A percentile compares a stretch with the other conserved stretches of the same genome.
phyloP scores from a whole-genome alignment of 768 basidiomycete genomes.

The Russula compacta region DNA sequence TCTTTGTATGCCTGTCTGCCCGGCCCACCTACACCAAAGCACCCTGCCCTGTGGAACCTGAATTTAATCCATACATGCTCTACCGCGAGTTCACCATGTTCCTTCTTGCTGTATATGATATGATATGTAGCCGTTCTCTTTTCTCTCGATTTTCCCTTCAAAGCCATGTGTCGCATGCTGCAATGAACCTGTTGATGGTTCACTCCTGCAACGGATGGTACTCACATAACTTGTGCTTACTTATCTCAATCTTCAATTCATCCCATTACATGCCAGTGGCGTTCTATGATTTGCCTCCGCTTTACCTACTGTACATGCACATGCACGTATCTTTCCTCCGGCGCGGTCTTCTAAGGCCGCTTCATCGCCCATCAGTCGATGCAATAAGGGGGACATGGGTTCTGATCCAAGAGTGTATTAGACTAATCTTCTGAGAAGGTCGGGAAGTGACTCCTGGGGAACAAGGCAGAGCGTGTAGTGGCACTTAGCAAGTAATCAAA shows the following conservation, averaged over 20 bases:
- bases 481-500: no score
- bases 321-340: no score
- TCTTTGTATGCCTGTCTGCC: not conserved
- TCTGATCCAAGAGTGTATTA: no score
- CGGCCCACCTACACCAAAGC: not conserved
- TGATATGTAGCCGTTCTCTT: conserved; percentile 6
- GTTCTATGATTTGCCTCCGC: not conserved
- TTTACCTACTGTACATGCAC: no score
- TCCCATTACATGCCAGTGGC: not conserved
- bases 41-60: not conserved
- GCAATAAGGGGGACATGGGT: no score
- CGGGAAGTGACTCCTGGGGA: no score
- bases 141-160: not conserved
- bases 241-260: not conserved
- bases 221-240: conserved; percentile 4
- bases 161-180: conserved; percentile 1
- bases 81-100: conserved; percentile 2
- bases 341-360: no score
- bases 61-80: conserved; percentile 8
- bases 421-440: no score
- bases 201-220: no score
- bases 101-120: conserved; percentile 18
- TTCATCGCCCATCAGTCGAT: no score
- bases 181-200: conserved; percentile 7
- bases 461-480: no score